Conservation (phyloP, 768 basidiomycete species). For the Collybiopsis confluens region DNA sequence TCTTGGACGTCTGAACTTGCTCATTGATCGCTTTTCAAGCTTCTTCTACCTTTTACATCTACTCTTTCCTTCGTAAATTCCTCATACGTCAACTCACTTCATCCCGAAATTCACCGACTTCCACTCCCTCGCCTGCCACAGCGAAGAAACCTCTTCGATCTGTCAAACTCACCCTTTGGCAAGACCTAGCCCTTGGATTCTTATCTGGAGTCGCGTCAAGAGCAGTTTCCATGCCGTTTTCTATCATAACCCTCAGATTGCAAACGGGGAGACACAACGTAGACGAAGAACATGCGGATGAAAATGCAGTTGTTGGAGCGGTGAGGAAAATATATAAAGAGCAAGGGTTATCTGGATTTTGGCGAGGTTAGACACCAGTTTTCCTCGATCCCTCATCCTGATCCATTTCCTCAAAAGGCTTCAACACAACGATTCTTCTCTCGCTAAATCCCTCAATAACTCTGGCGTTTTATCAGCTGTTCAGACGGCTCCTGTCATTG, state of each 20-base stretch:
- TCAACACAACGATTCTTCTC: slow-evolving; percentile 43
- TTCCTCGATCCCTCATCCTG: neutral
- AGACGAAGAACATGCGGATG: slow-evolving; percentile 13
- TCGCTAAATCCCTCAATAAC: slow-evolving; percentile 58
- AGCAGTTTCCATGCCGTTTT: slow-evolving; percentile 50
- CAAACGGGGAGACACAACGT: slow-evolving; percentile 40
- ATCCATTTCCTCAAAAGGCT: slow-evolving; percentile 30
- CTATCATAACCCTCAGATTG: slow-evolving; percentile 49
- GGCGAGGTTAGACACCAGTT: slow-evolving; percentile 40
- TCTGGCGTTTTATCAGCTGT: slow-evolving; percentile 48
- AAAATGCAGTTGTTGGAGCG: slow-evolving; percentile 24
- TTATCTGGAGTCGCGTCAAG: slow-evolving; percentile 53
- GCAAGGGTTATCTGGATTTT: slow-evolving; percentile 50
- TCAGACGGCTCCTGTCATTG: slow-evolving; percentile 34
- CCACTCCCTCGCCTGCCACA: neutral
- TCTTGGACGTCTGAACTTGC: neutral
- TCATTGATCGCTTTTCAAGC: slow-evolving; percentile 25
- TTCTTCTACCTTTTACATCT: slow-evolving; percentile 61
- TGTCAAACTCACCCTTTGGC: slow-evolving; percentile 33
- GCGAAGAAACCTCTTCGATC: slow-evolving; percentile 8
- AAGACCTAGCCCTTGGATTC: slow-evolving; percentile 54
- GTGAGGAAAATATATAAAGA: slow-evolving; percentile 41
- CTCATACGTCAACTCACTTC: neutral
- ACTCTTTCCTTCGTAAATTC: slow-evolving; percentile 38
- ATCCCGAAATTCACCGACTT: neutral